phyloP scores from a whole-genome alignment of 1,284 basidiomycete species.

The Trametes versicolor region DNA sequence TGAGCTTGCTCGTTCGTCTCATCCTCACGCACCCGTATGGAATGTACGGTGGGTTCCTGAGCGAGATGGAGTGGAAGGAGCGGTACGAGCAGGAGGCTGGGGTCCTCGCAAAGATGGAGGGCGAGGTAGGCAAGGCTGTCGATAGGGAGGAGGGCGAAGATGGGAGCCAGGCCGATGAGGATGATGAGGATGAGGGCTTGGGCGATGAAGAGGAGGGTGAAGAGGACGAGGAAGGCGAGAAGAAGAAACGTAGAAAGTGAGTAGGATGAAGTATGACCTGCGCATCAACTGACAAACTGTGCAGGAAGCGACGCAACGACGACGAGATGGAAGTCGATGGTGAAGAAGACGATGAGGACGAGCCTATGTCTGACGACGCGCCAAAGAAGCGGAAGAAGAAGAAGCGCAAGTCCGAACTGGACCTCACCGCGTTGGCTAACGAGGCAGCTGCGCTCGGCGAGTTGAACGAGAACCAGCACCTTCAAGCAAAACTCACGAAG shows the following conservation, averaged over 20 bases:
- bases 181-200: conserved; percentile 34
- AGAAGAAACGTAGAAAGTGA: conserved; percentile 48
- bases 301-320: conserved; percentile 36
- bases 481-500: conserved; percentile 82
- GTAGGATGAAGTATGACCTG: conserved; percentile 2
- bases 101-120: conserved; percentile 69
- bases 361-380: conserved; percentile 49
- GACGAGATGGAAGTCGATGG: conserved; percentile 68
- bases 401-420: conserved; percentile 74
- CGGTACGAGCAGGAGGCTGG: conserved; percentile 74
- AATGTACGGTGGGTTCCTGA: conserved; percentile 87
- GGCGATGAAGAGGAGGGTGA: conserved; percentile 43
- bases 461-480: conserved; percentile 71
- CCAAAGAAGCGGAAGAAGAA: conserved; percentile 55
- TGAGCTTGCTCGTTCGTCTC: conserved; percentile 81
- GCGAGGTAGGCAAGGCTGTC: conserved; percentile 64
- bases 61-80: conserved; percentile 78
- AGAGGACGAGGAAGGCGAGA: conserved; percentile 42
- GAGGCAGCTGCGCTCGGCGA: conserved; percentile 76
- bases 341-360: conserved; percentile 43
- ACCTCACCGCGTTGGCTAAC: conserved; percentile 68
- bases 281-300: neutral
- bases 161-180: conserved; percentile 43
- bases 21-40: conserved; percentile 93
- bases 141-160: conserved; percentile 57